phyloP scores from a whole-genome alignment of 805 yeast genomes.

The Zygoascus tannicola region DNA sequence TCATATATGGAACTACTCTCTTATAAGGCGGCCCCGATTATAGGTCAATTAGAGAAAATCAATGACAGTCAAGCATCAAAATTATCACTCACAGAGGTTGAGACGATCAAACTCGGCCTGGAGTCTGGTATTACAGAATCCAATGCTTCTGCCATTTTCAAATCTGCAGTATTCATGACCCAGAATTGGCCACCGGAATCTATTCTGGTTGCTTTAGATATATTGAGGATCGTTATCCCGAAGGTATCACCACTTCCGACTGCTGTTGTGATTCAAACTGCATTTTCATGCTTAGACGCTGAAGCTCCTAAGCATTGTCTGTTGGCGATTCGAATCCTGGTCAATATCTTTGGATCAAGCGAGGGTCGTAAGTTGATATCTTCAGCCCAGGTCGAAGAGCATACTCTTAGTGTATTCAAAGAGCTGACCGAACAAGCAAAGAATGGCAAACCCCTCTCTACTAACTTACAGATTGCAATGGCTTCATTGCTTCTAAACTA shows the following conservation, averaged over 20 bases:
- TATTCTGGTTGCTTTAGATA: conserved; percentile 50
- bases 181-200: conserved; percentile 38
- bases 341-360: conserved; percentile 40
- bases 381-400: conserved; percentile 20
- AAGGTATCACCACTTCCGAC: conserved; percentile 33
- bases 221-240: conserved; percentile 43
- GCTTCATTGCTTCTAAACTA: conserved; percentile 46
- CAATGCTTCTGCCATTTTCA: conserved; percentile 29
- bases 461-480: conserved; percentile 30
- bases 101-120: conserved; percentile 12
- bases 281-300: conserved; percentile 24
- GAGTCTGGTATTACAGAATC: conserved; percentile 12
- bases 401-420: conserved; percentile 22
- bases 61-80: conserved; percentile 18
- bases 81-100: conserved; percentile 18
- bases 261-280: conserved; percentile 18
- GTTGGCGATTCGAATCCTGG: conserved; percentile 48
- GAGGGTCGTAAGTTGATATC: conserved; percentile 20
- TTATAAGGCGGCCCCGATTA: conserved; percentile 33
- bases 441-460: conserved; percentile 2
- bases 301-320: conserved; percentile 34
- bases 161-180: conserved; percentile 33
- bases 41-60: conserved; percentile 24
- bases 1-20: conserved; percentile 24
- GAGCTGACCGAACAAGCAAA: conserved; percentile 8